phyloP scores from a whole-genome alignment of 305 asterid species.

The Striga hermonthica region DNA sequence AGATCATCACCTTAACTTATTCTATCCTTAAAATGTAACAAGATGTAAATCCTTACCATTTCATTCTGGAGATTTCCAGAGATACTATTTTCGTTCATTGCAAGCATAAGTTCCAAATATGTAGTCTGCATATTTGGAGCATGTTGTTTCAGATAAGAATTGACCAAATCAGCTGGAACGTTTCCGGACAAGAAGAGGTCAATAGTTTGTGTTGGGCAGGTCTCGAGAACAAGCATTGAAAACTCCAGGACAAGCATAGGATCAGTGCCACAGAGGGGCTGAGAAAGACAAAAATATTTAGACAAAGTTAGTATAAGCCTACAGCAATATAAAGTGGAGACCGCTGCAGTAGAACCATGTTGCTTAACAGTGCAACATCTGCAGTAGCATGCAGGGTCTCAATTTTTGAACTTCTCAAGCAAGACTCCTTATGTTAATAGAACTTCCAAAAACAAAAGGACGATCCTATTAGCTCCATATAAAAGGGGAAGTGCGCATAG shows the following conservation, averaged over 20 bases:
- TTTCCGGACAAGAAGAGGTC: constrained; percentile 93
- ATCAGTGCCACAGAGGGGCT: constrained; percentile 91
- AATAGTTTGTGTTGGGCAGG: constrained; percentile 89
- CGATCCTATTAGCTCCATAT: constrained; percentile 9
- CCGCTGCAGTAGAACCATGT: constrained; percentile 28
- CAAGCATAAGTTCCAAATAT: constrained; percentile 90
- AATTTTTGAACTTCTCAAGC: constrained; percentile 20
- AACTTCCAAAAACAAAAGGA: constrained; percentile 3
- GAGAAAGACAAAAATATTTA: constrained; percentile 31
- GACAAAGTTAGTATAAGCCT: constrained; percentile 9
- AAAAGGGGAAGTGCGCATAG: constrained; percentile 20
- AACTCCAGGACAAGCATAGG: constrained; percentile 96
- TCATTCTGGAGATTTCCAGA: constrained; percentile 95
- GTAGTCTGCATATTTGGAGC: constrained; percentile 95
- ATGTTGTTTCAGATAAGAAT: constrained; percentile 90
- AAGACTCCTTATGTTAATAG: background rate
- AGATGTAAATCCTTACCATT: constrained; percentile 63
- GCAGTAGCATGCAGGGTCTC: constrained; percentile 14
- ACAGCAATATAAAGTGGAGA: constrained; percentile 24
- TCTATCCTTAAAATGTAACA: constrained; percentile 27
- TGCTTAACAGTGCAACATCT: constrained; percentile 21
- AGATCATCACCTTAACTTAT: constrained; percentile 20
- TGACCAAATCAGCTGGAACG: constrained; percentile 93
- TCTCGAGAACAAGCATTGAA: constrained; percentile 92
- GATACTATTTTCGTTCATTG: constrained; percentile 83